phyloP scores from a whole-genome alignment of 1,139 yeast genomes.

The Pichia sp. region DNA sequence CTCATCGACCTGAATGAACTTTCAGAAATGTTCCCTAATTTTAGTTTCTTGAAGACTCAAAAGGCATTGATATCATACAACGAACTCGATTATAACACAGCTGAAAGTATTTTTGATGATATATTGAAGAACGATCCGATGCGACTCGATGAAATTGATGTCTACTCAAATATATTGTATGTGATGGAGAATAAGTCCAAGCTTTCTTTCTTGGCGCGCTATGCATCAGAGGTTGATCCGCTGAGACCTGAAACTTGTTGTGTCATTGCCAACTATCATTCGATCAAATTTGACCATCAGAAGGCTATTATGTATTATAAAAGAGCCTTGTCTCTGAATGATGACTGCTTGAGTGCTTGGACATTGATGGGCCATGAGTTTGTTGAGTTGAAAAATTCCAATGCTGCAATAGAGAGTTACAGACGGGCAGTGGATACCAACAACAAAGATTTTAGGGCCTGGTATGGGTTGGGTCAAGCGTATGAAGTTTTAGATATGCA shows the following conservation, averaged over 20 bases:
- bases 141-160: conserved; percentile 83
- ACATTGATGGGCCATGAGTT: conserved; percentile 99
- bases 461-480: conserved; percentile 99
- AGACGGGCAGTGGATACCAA: conserved; percentile 89
- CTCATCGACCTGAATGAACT: conserved; percentile 43
- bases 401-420: conserved; percentile 96
- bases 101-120: conserved; percentile 74
- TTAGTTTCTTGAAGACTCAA: conserved; percentile 70
- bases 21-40: conserved; percentile 54
- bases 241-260: conserved; percentile 95
- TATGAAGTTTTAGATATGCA: conserved; percentile 97
- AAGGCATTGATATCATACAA: conserved; percentile 77
- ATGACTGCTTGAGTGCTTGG: conserved; percentile 89
- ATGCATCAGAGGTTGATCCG: conserved; percentile 74
- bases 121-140: conserved; percentile 75
- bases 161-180: conserved; percentile 86
- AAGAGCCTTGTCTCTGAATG: conserved; percentile 76
- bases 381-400: conserved; percentile 91
- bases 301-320: conserved; percentile 90
- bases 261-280: conserved; percentile 87
- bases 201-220: conserved; percentile 79
- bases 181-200: conserved; percentile 89
- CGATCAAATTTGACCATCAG: conserved; percentile 89
- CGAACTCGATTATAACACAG: conserved; percentile 68
- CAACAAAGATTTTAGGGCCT: conserved; percentile 86